Base-by-base conservation (phyloP, 2,329 filamentous ascomycete genomes). In the Verticillium albo-atrum region DNA sequence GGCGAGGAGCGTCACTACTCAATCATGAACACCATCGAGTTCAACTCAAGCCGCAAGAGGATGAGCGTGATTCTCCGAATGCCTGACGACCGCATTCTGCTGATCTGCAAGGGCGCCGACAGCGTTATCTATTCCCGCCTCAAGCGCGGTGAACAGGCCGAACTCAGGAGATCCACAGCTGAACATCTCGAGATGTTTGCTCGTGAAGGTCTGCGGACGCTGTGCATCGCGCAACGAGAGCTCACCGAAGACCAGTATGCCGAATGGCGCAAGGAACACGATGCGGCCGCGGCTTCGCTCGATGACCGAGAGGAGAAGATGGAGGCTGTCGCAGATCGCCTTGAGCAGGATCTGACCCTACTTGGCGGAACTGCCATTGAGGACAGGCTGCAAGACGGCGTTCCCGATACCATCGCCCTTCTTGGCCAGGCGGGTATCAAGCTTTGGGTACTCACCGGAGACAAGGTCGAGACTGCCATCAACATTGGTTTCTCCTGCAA, bases 401-500 rank as follows among this genome's bases (percentile, higher is more conserved):
- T 99, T 3, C 95, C 95, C 6, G 95, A 98, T 71, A 94, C 95
- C 0, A 99, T 99, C 68, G 90, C 89, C 56, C 79, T 99, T 52
- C 86, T 99, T 57, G 94, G 89, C 30, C 87, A 92, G 69, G 95
- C 95, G 58, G 96, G 96, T 72, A 97, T 99, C 75, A 99, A 99
- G 76, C 85, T 99, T 7, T 99, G 95, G 95, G 95, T 99, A 58
- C 79, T 99, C 64, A 99, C 95, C 17, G 95, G 96, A 64, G 95
- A 99, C 81, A 99, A 98, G 76, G 94, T 98, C 32, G 95, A 99
- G 77, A 99, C 95, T 26, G 95, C 96, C 60, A 99, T 99, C 86
- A 99, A 99, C 77, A 99, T 99, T 71, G 95, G 95, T 2, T 99
- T 98, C 76, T 99, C 96, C 12, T 99, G 96, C 79, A 99, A 99